phyloP scores from a whole-genome alignment of 2,329 filamentous ascomycete genomes.

The Diaporthe velutina region DNA sequence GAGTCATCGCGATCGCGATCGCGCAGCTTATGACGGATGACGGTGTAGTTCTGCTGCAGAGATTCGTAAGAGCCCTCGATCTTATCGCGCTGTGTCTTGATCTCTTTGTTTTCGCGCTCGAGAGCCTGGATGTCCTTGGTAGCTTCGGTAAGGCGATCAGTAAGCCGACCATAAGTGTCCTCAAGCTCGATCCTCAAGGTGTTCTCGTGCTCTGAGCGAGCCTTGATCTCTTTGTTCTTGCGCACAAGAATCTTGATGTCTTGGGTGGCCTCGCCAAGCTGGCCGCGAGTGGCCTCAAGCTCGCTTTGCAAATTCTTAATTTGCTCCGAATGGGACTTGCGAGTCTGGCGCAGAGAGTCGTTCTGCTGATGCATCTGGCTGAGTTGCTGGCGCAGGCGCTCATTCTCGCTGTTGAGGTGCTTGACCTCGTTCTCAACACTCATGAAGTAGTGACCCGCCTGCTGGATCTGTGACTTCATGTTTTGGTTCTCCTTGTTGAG shows the following conservation, averaged over 20 bases:
- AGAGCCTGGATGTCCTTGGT: conserved; percentile 43
- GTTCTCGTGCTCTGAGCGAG: background rate
- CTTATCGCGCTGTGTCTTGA: conserved; percentile 43
- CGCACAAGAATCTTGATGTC: conserved; percentile 40
- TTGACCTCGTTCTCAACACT: conserved; percentile 25
- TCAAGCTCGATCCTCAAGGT: conserved; percentile 37
- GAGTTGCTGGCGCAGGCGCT: conserved; percentile 51
- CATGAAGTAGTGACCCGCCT: background rate
- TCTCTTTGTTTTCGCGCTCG: conserved; percentile 40
- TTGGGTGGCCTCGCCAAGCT: conserved; percentile 46
- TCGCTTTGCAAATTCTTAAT: conserved; percentile 34
- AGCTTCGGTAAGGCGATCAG: no score
- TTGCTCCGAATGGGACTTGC: conserved; percentile 26
- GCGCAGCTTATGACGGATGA: conserved; percentile 44
- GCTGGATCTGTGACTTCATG: conserved; percentile 44
- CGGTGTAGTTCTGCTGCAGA: conserved; percentile 43
- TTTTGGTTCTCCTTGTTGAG: conserved; percentile 59
- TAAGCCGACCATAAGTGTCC: conserved; percentile 45
- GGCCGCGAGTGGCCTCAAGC: conserved; percentile 44
- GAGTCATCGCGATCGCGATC: conserved; percentile 45
- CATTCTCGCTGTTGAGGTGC: conserved; percentile 44
- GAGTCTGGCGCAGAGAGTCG: conserved; percentile 45
- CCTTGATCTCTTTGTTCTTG: conserved; percentile 38
- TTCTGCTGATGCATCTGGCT: conserved; percentile 46
- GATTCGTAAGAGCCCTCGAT: conserved; percentile 44